phyloP scores from a whole-genome alignment of 2,329 filamentous ascomycete species.

The Cladosporium oxysporum region DNA sequence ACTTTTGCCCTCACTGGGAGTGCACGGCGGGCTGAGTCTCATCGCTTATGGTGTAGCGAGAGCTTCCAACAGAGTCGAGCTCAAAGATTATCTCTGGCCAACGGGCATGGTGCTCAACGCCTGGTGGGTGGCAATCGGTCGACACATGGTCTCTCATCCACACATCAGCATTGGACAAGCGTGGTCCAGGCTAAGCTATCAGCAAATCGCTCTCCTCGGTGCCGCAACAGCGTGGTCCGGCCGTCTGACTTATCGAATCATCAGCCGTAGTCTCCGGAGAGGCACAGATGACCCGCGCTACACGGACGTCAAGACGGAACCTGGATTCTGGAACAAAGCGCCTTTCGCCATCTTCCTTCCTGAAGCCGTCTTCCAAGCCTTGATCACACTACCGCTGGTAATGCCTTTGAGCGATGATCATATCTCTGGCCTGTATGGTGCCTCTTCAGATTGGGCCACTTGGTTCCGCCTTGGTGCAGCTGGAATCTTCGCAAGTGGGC shows the following conservation, averaged over 20 bases:
- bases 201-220: conserved; percentile 57
- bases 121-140: conserved; percentile 62
- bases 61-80: conserved; percentile 56
- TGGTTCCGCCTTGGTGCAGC: conserved; percentile 43
- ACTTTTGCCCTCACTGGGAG: conserved; percentile 55
- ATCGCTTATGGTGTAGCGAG: conserved; percentile 55
- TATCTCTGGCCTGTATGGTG: conserved; percentile 21
- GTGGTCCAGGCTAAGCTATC: conserved; percentile 52
- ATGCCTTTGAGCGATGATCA: conserved; percentile 48
- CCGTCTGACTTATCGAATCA: conserved; percentile 58
- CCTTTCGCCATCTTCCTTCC: conserved; percentile 57
- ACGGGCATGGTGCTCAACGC: conserved; percentile 52
- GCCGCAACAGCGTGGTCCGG: conserved; percentile 61
- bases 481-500: conserved; percentile 58
- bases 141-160: conserved; percentile 47
- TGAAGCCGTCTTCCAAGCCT: conserved; percentile 58
- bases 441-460: conserved; percentile 37
- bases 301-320: conserved; percentile 52
- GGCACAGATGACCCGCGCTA: conserved; percentile 61
- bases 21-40: conserved; percentile 55
- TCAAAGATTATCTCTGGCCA: conserved; percentile 59
- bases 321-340: conserved; percentile 60
- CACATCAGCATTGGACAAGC: conserved; percentile 50
- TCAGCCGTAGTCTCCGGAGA: conserved; percentile 50
- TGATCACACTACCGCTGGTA: conserved; percentile 60